Percentiles rank a stretch among this genome's conserved stretches.
phyloP scores from a whole-genome alignment of 768 basidiomycete genomes.

The Termitomyces eurrhizus region DNA sequence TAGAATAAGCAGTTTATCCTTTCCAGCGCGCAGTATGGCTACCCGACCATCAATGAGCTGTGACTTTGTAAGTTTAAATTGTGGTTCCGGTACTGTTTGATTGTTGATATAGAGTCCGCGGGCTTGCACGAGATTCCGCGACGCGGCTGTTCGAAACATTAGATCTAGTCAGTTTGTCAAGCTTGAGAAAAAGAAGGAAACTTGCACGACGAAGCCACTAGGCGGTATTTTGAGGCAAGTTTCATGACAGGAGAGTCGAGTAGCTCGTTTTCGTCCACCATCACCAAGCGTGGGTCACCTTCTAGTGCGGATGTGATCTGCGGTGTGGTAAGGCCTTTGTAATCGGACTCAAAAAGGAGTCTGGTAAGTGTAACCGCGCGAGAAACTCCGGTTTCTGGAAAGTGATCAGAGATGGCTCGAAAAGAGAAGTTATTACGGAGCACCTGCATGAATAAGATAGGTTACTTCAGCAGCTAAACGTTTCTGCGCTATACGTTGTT shows the following conservation, averaged over 20 bases:
- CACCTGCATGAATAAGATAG: constrained; percentile 44
- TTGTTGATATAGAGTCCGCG: constrained; percentile 78
- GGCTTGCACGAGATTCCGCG: constrained; percentile 54
- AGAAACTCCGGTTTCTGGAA: constrained; percentile 32
- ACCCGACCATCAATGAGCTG: constrained; percentile 61
- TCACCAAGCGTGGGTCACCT: constrained; percentile 62
- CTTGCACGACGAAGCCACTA: constrained; percentile 64
- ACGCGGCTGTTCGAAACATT: constrained; percentile 47
- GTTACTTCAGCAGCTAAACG: constrained; percentile 51
- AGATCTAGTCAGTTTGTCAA: neutral
- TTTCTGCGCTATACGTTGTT: constrained; percentile 43
- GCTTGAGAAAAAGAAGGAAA: constrained; percentile 18
- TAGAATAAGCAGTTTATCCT: constrained; percentile 63
- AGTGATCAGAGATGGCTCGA: constrained; percentile 1
- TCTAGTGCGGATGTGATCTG: constrained; percentile 59
- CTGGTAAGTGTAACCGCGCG: constrained; percentile 41
- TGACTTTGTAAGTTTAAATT: constrained; percentile 33
- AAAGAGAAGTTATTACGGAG: constrained; percentile 4
- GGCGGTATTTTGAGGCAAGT: constrained; percentile 53
- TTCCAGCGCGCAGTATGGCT: constrained; percentile 69
- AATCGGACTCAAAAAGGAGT: constrained; percentile 40
- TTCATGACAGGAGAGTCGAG: constrained; percentile 52
- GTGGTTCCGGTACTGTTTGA: constrained; percentile 44
- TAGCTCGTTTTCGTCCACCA: constrained; percentile 48
- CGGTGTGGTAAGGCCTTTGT: constrained; percentile 44